Base-by-base conservation (phyloP, 2,329 filamentous ascomycete genomes). In the Aspergillus costaricaensis region DNA sequence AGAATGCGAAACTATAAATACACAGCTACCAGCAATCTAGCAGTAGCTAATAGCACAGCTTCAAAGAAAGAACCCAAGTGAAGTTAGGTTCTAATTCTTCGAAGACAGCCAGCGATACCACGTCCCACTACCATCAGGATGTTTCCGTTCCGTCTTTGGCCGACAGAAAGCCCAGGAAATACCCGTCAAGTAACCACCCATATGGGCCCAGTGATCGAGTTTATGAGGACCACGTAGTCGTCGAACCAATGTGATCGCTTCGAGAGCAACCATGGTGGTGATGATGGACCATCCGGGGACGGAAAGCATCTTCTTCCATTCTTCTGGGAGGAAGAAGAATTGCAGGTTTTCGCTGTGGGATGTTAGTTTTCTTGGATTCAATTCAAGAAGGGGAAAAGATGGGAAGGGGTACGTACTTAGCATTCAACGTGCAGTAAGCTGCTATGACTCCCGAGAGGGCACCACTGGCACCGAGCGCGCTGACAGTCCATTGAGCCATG, bases 381-480 rank as follows among this genome's bases (percentile, higher is more conserved):
- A 17, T 1, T 4, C 4, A 6, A 27, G 6, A 36, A n/a, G 17
- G n/a, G 30, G 15, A 12, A 32, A 21, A 8, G 41, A 38, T 2
- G 27, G 17, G 17, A 51, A 4, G 27, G 21, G 19, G 49, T 25
- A 70, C 72, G 55, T 74, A 81, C 79, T 81, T 69, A 43, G 73
- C 67, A 62, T 82, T 75, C 41, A 84, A 72, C 54, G 80, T 76
- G 65, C 81, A 83, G 67, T 77, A 80, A 17, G 82, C 80, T 3
- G 78, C 81, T 12, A 83, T 70, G 21, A 85, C 67, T 36, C 82
- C 84, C 17, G 78, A 76, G 8, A 83, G 75, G 15, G 80, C 80
- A 5, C 80, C 82, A 64, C 81, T 84, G 10, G 81, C 80, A 25
- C 84, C 84, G 6, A 84, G 76, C 7, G 81, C 79, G 32, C 79